Evolutionary conservation across 1,284 basidiomycete species (phyloP), one percentile per base, ranked within the genome.

Genomic region (Salmacisia buchloeana): DNA sequence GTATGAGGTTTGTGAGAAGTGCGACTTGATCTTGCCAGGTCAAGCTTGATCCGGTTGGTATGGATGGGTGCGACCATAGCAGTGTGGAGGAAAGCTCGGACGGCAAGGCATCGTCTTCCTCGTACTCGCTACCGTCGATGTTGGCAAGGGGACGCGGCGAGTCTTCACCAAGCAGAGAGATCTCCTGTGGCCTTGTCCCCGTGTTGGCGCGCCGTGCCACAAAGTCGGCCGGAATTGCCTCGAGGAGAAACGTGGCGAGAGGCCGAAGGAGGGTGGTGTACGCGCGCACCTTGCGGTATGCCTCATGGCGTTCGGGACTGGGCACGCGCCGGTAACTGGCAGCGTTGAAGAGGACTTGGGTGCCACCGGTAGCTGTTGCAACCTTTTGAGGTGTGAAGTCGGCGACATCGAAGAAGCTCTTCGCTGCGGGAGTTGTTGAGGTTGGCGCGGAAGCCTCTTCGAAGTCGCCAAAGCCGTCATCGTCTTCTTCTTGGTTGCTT

Each of bases 391-490:
- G 77, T 52, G 84, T 77, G 46, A 86, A 94, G 77, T 66, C 67
- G 0, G 64, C 61, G 27, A 61, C 62, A 0, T 66, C 60, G 59
- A 66, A 61, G 35, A 33, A 33, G 35, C 59, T 45, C 10, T 38
- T 34, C n/a, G 54, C n/a, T 5, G 9, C n/a, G 23, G 36, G 41
- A 60, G 64, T 31, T 12, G 64, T 6, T 18, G 29, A 38, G 33
- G n/a, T 18, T n/a, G 39, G 41, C 3, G 33, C 2, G 27, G 43
- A 15, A 0, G 62, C 68, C 0, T 60, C 41, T 60, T 63, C 59
- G 61, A 73, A 70, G 60, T 71, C 69, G n/a, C 75, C 93, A 82
- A 97, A 97, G 39, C 94, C 93, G 69, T 94, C 91, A 63, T 91
- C 86, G 46, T 82, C 74, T 39, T 80, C 81, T 41, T 82, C 85